Conservation (phyloP, 306 rosid genomes). For the Quercus ilex region DNA sequence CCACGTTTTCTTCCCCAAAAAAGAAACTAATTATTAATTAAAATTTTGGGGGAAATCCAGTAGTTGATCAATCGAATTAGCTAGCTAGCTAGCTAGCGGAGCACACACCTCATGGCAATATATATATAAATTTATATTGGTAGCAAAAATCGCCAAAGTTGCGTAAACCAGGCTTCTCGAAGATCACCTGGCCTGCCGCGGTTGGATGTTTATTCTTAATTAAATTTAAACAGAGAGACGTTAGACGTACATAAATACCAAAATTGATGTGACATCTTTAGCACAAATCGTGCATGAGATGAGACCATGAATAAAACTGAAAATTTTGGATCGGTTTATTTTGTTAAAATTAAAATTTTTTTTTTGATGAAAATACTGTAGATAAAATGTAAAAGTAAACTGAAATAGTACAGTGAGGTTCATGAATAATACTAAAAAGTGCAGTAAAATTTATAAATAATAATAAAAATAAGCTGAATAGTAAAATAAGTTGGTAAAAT, state of each 20-base stretch:
- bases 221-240: no score
- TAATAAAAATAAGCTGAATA: fast-evolving
- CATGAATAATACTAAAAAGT: fast-evolving
- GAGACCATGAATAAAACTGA: no score
- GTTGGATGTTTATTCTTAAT: no score
- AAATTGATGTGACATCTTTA: neutral
- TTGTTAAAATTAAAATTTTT: fast-evolving
- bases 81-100: no score
- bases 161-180: neutral
- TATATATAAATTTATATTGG: no score
- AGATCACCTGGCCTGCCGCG: no score
- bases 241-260: neutral
- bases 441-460: fast-evolving
- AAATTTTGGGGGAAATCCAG: no score
- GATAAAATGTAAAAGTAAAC: fast-evolving
- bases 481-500: fast-evolving
- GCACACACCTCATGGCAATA: no score
- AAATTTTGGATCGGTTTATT: no score
- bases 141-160: neutral
- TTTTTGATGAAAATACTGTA: fast-evolving
- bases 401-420: fast-evolving
- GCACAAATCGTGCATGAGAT: neutral
- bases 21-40: no score
- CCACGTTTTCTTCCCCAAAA: no score
- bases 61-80: no score